Conservation (phyloP, 345 rosid genomes). For the Salix dunnii region DNA sequence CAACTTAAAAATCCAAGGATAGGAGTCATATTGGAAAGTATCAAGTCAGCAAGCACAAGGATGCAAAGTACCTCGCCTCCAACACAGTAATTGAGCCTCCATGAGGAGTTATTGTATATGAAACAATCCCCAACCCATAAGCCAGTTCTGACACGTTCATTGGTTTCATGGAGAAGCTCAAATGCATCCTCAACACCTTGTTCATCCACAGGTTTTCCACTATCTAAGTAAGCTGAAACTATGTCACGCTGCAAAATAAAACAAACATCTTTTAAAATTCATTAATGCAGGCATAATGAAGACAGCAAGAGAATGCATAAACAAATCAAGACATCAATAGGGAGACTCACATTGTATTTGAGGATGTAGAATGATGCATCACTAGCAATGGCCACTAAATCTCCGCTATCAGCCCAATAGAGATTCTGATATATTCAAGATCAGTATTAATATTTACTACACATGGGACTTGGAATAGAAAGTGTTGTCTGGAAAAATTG, state of each 20-base stretch:
- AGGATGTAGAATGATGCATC: slow-evolving; percentile 95
- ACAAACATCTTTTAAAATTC: slow-evolving; percentile 10
- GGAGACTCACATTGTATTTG: slow-evolving; percentile 72
- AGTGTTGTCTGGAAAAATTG: too few relatives aligned
- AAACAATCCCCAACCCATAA: slow-evolving; percentile 99
- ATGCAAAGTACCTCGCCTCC: slow-evolving; percentile 87
- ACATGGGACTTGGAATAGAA: background rate
- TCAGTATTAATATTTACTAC: background rate
- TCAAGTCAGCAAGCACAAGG: slow-evolving; percentile 2
- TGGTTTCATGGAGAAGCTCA: slow-evolving; percentile 96
- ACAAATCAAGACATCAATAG: slow-evolving; percentile 8
- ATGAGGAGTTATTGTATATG: slow-evolving; percentile 91
- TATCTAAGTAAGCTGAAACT: slow-evolving; percentile 80
- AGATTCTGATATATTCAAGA: slow-evolving; percentile 62
- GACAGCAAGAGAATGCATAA: background rate
- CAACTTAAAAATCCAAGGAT: slow-evolving; percentile 1
- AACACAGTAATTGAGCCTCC: slow-evolving; percentile 99
- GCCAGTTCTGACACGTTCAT: slow-evolving; percentile 98
- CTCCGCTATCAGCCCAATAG: slow-evolving; percentile 99
- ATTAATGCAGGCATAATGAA: background rate
- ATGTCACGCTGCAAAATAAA: slow-evolving; percentile 72
- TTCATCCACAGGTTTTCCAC: slow-evolving; percentile 86
- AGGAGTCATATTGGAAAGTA: background rate
- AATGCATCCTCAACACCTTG: slow-evolving; percentile 99
- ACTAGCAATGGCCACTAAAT: slow-evolving; percentile 93